These are phyloP conservation scores for Takashimella tepidaria DNA, from an alignment of 1,284 basidiomycete species.

Conservation along the genomic window DNA sequence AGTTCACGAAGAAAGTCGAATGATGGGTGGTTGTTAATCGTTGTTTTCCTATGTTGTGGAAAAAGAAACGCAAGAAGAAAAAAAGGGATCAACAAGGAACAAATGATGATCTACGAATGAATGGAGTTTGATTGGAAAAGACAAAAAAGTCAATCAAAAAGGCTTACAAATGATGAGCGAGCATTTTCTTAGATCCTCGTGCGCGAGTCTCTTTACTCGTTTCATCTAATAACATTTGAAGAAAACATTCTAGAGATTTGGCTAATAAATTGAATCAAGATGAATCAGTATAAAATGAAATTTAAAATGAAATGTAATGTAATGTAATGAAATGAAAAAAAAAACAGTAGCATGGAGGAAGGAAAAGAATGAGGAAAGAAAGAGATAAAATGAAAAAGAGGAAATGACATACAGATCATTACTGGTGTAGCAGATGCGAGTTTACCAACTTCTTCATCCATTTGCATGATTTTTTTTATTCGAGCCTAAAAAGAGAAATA, in stretches of 20 bases:
- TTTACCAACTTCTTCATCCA: constrained; percentile 99
- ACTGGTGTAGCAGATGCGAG: constrained; percentile 95
- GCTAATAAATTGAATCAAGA: too few relatives aligned
- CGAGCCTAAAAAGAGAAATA: constrained; percentile 57
- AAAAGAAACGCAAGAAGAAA: background rate
- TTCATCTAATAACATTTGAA: constrained; percentile 79
- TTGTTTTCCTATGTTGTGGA: constrained; percentile 68
- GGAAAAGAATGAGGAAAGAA: background rate
- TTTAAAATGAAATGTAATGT: too few relatives aligned
- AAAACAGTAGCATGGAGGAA: background rate
- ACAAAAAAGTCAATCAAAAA: background rate
- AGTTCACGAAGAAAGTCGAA: constrained; percentile 96
- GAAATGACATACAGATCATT: constrained; percentile 78
- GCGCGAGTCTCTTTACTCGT: constrained; percentile 73
- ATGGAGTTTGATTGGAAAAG: background rate
- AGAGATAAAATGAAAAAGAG: background rate
- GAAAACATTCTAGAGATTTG: constrained; percentile 92
- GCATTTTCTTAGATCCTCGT: constrained; percentile 82
- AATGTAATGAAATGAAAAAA: background rate
- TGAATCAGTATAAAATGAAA: too few relatives aligned
- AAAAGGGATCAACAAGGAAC: background rate
- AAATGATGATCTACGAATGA: background rate
- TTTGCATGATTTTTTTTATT: constrained; percentile 99
- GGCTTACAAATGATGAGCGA: constrained; percentile 86
- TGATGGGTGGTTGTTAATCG: constrained; percentile 79